These are phyloP conservation scores for Emergomyces orientalis DNA, from an alignment of 2,329 filamentous ascomycete genomes.

Conservation along the genomic window DNA sequence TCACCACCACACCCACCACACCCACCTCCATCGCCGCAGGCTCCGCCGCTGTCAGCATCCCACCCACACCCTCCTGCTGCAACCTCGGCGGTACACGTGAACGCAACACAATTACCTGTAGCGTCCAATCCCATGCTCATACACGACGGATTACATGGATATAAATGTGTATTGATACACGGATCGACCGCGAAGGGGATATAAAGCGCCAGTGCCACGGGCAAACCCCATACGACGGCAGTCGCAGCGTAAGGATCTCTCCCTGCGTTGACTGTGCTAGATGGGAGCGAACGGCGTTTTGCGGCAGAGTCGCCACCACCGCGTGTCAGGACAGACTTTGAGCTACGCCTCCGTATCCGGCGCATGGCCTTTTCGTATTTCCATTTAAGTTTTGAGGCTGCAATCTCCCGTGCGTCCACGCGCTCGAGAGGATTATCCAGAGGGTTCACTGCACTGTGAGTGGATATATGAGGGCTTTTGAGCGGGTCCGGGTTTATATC, in stretches of 20 bases:
- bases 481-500: constrained; percentile 42
- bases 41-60: constrained; percentile 19
- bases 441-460: constrained; percentile 56
- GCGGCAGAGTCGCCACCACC: background rate
- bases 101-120: constrained; percentile 40
- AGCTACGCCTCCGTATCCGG: constrained; percentile 24
- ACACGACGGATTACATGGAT: constrained; percentile 38
- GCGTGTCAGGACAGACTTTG: background rate
- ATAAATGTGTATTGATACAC: constrained; percentile 33
- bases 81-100: constrained; percentile 36
- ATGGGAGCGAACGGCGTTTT: background rate
- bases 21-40: constrained; percentile 30
- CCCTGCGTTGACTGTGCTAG: background rate
- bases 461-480: constrained; percentile 60
- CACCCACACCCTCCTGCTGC: constrained; percentile 36
- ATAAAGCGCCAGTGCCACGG: constrained; percentile 38
- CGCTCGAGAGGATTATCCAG: constrained; percentile 10
- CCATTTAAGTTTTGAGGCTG: background rate
- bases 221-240: constrained; percentile 39
- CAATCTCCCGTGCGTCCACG: constrained; percentile 14
- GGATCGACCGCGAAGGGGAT: constrained; percentile 41
- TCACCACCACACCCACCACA: constrained; percentile 33
- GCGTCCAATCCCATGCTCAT: constrained; percentile 34
- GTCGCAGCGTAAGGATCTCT: background rate
- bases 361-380: constrained; percentile 21